These are phyloP conservation scores for Phytophthora agathidicida DNA, from an alignment of 352 stramenopile genomes.

Conservation along the genomic window DNA sequence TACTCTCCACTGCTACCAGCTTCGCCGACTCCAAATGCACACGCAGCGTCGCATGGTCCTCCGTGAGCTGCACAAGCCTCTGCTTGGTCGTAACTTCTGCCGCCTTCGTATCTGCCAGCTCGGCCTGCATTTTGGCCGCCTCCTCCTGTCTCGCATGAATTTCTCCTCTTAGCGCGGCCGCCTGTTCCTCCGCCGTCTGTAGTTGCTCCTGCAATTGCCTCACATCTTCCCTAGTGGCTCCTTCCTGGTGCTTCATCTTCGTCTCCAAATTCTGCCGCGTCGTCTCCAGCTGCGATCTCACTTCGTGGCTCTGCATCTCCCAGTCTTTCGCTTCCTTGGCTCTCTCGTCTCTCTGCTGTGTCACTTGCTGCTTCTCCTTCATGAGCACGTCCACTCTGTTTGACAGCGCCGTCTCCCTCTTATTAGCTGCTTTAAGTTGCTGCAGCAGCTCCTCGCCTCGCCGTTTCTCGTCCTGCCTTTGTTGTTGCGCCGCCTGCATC, in stretches of 20 bases:
- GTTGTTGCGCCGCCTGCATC: slow-evolving; percentile 25
- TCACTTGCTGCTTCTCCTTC: slow-evolving; percentile 47
- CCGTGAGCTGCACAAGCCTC: slow-evolving; percentile 67
- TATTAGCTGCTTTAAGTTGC: slow-evolving; percentile 14
- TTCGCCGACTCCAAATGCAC: slow-evolving; percentile 48
- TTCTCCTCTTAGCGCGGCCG: slow-evolving; percentile 54
- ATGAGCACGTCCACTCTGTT: slow-evolving; percentile 22
- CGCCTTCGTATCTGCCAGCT: slow-evolving; percentile 46
- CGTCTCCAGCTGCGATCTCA: slow-evolving; percentile 32
- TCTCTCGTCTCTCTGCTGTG: slow-evolving; percentile 34
- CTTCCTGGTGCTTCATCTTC: slow-evolving; percentile 34
- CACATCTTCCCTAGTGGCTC: slow-evolving; percentile 36
- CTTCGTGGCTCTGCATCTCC: slow-evolving; percentile 25
- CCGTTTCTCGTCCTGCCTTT: slow-evolving; percentile 7
- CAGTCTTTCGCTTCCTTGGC: slow-evolving; percentile 7
- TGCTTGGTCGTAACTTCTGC: slow-evolving; percentile 43
- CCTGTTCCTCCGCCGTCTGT: slow-evolving; percentile 46
- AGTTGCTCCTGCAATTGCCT: slow-evolving; percentile 34
- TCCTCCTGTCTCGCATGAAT: slow-evolving; percentile 61
- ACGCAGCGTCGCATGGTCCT: slow-evolving; percentile 58
- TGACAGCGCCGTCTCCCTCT: slow-evolving; percentile 17
- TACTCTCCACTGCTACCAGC: slow-evolving; percentile 40
- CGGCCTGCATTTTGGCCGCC: slow-evolving; percentile 37
- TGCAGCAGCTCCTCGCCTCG: slow-evolving; percentile 27
- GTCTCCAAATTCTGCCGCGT: slow-evolving; percentile 31